phyloP scores from a whole-genome alignment of 345 rosid genomes.

The Ailanthus altissimus region DNA sequence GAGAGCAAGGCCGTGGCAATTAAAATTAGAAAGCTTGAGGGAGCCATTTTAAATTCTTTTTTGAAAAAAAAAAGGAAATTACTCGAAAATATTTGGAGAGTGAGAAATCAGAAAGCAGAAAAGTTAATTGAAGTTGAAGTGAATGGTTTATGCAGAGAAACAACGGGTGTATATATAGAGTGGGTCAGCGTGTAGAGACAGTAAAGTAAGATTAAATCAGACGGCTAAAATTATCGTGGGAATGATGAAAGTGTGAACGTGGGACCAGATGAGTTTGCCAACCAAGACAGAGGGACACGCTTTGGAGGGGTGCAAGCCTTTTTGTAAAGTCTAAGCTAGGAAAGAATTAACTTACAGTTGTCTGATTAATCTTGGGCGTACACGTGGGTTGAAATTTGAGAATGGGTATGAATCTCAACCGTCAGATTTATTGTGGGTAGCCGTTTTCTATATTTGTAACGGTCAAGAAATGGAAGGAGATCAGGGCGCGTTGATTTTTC shows the following conservation, averaged over 20 bases:
- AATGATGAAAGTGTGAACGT: neutral
- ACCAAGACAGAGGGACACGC: neutral
- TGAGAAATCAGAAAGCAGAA: neutral
- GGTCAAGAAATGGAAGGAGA: constrained; percentile 15
- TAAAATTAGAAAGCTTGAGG: neutral
- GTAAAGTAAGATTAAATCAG: neutral
- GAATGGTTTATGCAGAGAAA: neutral
- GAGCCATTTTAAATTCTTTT: neutral
- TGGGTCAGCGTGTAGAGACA: neutral
- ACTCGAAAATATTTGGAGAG: neutral
- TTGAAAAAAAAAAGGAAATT: neutral
- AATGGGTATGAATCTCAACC: neutral
- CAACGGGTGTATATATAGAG: neutral
- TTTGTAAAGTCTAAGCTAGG: neutral
- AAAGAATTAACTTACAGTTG: neutral
- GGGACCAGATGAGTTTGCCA: neutral
- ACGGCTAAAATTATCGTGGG: neutral
- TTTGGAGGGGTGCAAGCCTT: neutral
- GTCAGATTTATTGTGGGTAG: neutral
- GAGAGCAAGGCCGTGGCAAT: neutral
- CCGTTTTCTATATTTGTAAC: neutral
- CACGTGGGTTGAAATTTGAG: neutral
- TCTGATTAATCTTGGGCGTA: neutral
- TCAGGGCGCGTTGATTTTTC: neutral
- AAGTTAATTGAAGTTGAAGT: neutral